Base-by-base conservation (phyloP, 257 asterid species). In the Linaria vulgaris region DNA sequence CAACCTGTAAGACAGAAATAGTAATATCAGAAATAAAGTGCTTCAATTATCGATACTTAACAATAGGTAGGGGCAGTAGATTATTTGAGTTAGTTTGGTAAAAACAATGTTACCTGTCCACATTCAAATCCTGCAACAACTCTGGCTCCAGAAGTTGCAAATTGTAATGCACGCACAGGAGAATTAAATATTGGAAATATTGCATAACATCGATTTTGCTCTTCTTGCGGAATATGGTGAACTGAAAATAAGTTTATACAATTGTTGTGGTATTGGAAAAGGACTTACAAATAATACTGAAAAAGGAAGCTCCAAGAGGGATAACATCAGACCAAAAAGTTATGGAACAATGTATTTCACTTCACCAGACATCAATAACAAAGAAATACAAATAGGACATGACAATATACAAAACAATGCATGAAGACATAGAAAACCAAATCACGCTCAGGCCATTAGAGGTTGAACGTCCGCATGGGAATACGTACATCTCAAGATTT, bases 61-160 rank as follows among this genome's bases (percentile, higher is more conserved):
- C 3, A 54, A 30, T 10, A 6, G 58, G 58, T 47, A 59, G 1
- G 34, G 21, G 63, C 56, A 46, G 27, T 12, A 34, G 54, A 56
- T 12, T 7, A 59, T 58, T 31, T 49, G 30, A 45, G 61, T 24
- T 59, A 46, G 49, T 27, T 44, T 0, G 19, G 50, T 17, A 53
- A 63, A 48, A 66, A 54, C 57, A 68, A 27, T n/a, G 65, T 52
- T 60, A 83, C 99, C 94, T 82, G 85, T 59, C 99, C 95, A 73
- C 81, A 78, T 56, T 81, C 95, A 71, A 76, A 88, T 73, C 95
- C 96, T 41, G 78, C 96, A 20, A 82, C 80, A 67, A 94, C 95
- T 78, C 77, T 82, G 73, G 61, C 79, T 16, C 96, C 95, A 64
- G 85, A 78, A 56, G 77, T 61, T 54, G 79, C 64, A 77, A 84